Conservation (phyloP, 2,329 filamentous ascomycete genomes). For the Aspergillus fumigatus region DNA sequence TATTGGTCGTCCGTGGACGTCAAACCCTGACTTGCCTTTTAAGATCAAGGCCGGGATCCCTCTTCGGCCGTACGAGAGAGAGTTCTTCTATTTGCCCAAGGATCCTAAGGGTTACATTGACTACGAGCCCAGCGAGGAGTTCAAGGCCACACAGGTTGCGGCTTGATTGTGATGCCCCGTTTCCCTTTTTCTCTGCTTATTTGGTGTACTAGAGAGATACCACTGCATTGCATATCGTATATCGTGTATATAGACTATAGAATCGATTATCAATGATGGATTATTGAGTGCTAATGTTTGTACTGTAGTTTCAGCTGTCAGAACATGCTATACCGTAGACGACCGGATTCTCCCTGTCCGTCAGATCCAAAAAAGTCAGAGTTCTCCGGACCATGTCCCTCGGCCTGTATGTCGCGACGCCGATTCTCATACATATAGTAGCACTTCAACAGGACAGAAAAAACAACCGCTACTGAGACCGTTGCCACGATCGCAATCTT, state of each 20-base stretch:
- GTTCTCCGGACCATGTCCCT: constrained; percentile 18
- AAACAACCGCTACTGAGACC: constrained; percentile 24
- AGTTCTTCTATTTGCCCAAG: constrained; percentile 38
- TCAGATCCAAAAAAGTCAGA: constrained; percentile 29
- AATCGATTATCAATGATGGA: background rate
- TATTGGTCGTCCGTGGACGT: constrained; percentile 42
- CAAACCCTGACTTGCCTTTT: constrained; percentile 45
- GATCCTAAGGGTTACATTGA: constrained; percentile 38
- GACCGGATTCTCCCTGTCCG: constrained; percentile 25
- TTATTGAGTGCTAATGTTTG: constrained; percentile 1
- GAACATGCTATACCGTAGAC: background rate
- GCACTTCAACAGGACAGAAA: constrained; percentile 17
- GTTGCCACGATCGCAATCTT: constrained; percentile 38
- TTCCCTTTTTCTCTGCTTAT: background rate
- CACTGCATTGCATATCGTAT: constrained; percentile 6
- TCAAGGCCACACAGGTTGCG: constrained; percentile 18
- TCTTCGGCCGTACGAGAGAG: constrained; percentile 36
- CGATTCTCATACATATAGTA: constrained; percentile 31
- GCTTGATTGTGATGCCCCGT: constrained; percentile 10
- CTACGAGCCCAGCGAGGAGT: constrained; percentile 32
- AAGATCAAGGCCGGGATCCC: constrained; percentile 36
- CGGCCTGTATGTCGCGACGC: constrained; percentile 18
- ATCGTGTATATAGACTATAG: constrained; percentile 1
- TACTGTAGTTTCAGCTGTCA: background rate
- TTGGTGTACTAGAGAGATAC: background rate